Evolutionary conservation across 331 rosid genomes (phyloP).

Genomic region (Erythrophleum ivorense): DNA sequence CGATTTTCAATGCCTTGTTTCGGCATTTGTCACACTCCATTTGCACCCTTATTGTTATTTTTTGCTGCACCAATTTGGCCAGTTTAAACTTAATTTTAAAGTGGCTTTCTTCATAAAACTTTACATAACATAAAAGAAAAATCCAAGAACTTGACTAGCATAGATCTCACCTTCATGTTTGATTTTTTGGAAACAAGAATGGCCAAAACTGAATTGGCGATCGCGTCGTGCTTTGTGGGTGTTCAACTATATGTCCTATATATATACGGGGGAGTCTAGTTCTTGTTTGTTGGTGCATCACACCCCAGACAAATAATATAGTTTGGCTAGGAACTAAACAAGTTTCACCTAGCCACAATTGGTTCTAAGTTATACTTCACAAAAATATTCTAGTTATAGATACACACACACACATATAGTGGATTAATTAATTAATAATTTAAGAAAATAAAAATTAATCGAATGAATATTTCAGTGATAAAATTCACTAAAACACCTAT

Average conservation of each 20-base stretch:
- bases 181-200: constrained; percentile 6
- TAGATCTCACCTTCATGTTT: constrained; percentile 48
- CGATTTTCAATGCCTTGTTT: constrained; percentile 49
- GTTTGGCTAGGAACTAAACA: background rate
- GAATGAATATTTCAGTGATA: too few species aligned
- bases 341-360: background rate
- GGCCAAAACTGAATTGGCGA: background rate
- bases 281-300: background rate
- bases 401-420: too few species aligned
- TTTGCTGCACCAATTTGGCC: constrained; percentile 44
- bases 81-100: background rate
- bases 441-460: too few species aligned
- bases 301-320: background rate
- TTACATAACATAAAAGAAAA: background rate
- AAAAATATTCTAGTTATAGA: background rate
- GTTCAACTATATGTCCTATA: background rate
- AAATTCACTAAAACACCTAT: too few species aligned
- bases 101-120: background rate
- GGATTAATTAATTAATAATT: too few species aligned
- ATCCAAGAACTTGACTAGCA: background rate
- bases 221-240: background rate
- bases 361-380: background rate
- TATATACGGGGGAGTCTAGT: background rate
- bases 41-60: constrained; percentile 38
- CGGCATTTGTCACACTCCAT: constrained; percentile 50